Base-by-base conservation (phyloP, 805 yeast species). In the Kluyveromyces starmeri region DNA sequence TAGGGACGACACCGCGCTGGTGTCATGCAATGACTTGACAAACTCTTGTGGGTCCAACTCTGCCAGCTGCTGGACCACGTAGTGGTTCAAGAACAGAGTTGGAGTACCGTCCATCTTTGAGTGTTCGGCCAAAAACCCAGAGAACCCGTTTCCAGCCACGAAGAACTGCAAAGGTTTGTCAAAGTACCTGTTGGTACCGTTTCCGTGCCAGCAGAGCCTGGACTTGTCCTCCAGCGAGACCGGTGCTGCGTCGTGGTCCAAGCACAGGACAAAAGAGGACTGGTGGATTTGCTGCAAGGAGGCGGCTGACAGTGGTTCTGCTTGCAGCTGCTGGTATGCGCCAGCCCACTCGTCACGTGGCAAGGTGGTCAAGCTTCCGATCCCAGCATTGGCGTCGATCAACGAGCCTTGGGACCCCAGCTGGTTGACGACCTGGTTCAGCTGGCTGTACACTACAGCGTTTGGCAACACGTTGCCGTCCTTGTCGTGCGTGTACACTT, bases 31-130 rank as follows among this genome's bases (percentile, higher is more conserved):
- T 7, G 33, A 30, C 16, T 30, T 13, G 10, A 44, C 20, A 35
- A 61, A 62, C 29, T 45, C 43, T 8, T 34, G 25, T 15, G 56
- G 56, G 47, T 73, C 62, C 51, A 73, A 55, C 50, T 72, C 68
- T 37, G 58, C 42, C 38, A 88, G 60, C 46, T 74, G 70, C 35
- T 68, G 68, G 43, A 76, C 68, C 25, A 89, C 68, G 51, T 68
- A 77, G 61, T 85, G 85, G 59, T 89, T 89, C 64, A 89, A 64
- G 44, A 85, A 77, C 51, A 84, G 75, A 20, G 95, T 89, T 53
- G 96, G 95, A 7, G 96, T 84, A 42, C 97, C 98, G 60, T 89
- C 98, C 97, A 89, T 89, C 67, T 75, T 82, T 15, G 96, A 85
- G 66, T 89, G 98, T 65, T 89, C 98, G 42, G 95, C 96, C 53